Evolutionary conservation across 1,284 basidiomycete genomes (phyloP), one percentile per base, ranked within the genome.

Genomic region (Rhodotorula sp.): DNA sequence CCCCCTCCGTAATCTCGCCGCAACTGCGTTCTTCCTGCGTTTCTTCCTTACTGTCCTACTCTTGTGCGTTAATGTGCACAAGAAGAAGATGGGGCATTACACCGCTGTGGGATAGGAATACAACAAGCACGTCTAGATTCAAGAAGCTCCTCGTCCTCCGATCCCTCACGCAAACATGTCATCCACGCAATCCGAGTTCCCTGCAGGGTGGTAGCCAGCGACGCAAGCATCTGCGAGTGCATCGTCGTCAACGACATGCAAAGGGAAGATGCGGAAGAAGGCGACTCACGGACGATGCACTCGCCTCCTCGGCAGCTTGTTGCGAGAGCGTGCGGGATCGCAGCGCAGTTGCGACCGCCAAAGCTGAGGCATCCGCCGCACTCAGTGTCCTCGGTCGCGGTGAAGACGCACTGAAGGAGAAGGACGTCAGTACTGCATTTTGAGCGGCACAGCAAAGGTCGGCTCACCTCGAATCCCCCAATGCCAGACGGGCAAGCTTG

Each of bases 241-340:
- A 4, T n/a, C 9, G 30, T 57, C 55, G 53, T 51, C 54, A 40
- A 8, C 4, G 18, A 34, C 10, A 10, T 6, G 0, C 18, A 26
- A 13, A 28, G 30, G 18, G 34, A n/a, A 37, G 40, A 47, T 4
- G 22, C 24, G 46, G 48, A 31, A 24, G 5, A 11, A 50, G 13
- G 10, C 48, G 57, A 66, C 71, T 61, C 31, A 72, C 71, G 71
- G 18, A 73, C 59, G 9, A 51, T n/a, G 51, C 71, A 73, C 1
- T 47, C n/a, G 2, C 69, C 68, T 7, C 34, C 6, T 10, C 71
- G 53, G 60, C 71, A 73, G 30, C 55, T 58, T n/a, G 71, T 67
- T 4, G 64, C 66, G 60, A 70, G 55, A 5, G 67, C 64, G 59
- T 64, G 51, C 13, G 30, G 22, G 40, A 73, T 66, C 20, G 34